Base-by-base conservation (phyloP, 441 rosid genomes). In the Mallotus japonicus region DNA sequence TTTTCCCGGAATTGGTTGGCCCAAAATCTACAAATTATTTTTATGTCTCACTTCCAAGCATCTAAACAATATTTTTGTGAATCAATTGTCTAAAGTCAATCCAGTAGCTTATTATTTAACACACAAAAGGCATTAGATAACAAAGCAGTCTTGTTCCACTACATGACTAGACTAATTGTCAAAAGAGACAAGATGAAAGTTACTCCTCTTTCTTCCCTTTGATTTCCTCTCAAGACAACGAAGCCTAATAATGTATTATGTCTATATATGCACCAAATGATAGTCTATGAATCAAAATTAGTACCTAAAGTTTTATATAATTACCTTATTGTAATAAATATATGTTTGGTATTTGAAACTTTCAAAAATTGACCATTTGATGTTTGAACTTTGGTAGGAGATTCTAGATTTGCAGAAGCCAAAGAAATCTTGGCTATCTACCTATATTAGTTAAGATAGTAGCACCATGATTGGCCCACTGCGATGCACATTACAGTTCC, bases 391-490 rank as follows among this genome's bases (percentile, higher is more conserved):
- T 6, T 24, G 24, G 63, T 11, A 14, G 67, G 50, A 60, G 46
- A 67, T 55, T 62, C 49, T 61, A 65, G 55, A 70, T 50, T 66
- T 60, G 50, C 62, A 71, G 71, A 42, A 42, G 67, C 67, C 12
- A 59, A 24, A 69, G 71, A 70, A 63, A 61, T 8, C 53, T 56
- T 37, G 34, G 8, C 56, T 47, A 51, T 75, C 64, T 24, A 40
- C 2, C 56, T 47, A 51, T 73, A 60, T 22, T 20, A 24, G 67
- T 68, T 67, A 51, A 16, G 59, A 56, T 32, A 32, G 11, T 20
- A 57, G 67, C 67, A 62, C 42, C n/a, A 17, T 60, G 73, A 53
- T 65, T 58, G 80, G 75, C 75, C 78, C 80, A 67, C 76, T 54
- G 15, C 19, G 55, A 44, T 37, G 28, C 65, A 66, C 65, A 13